Evolutionary conservation across 495 filamentous ascomycete species (phyloP), one percentile per base, ranked within the genome.

Genomic region (Hapsidospora chrysogenum): DNA sequence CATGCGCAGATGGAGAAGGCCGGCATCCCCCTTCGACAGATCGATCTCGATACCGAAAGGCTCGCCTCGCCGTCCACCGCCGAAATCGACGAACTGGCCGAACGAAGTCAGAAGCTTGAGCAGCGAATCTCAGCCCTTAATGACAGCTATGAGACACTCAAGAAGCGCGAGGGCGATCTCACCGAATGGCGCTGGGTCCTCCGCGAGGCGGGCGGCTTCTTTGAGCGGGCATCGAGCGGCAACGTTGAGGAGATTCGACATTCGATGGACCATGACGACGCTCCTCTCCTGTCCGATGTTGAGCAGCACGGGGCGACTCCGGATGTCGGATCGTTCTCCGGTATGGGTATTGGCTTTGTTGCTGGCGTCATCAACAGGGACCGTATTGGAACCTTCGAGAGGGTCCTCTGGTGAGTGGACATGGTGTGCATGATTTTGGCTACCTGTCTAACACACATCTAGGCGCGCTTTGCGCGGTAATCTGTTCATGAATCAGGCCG

Each of bases 311-410:
- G 70, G 36, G 61, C 70, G 40, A 82, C 83, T 47, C 74, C 76
- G 27, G 78, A 87, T 42, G 64, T 71, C 38, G 82, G 85, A 49
- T 85, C 84, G 29, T 87, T 95, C 52, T 83, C 81, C 6, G 80
- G 83, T 31, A 92, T 93, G 83, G 93, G 93, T 53, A 96, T 99
- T 46, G 92, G 92, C n/a, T 96, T 99, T 45, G 89, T 99, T n/a
- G 78, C 92, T 35, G 89, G 89, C 55, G 92, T 96, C 35, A 96
- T 99, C 46, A 78, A 82, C 17, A 69, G 86, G 17, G 87, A 95
- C 42, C 76, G 86, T 6, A 89, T 96, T 38, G 85, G 78, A 7
- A 79, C 89, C 21, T 95, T 99, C 49, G 89, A 99, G 57, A 76
- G 89, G 34, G 96, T 96, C 42, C 68, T 99, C 11, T 99, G 89